Conservation (phyloP, 768 basidiomycete species). For the Multifurca ochricompacta region DNA sequence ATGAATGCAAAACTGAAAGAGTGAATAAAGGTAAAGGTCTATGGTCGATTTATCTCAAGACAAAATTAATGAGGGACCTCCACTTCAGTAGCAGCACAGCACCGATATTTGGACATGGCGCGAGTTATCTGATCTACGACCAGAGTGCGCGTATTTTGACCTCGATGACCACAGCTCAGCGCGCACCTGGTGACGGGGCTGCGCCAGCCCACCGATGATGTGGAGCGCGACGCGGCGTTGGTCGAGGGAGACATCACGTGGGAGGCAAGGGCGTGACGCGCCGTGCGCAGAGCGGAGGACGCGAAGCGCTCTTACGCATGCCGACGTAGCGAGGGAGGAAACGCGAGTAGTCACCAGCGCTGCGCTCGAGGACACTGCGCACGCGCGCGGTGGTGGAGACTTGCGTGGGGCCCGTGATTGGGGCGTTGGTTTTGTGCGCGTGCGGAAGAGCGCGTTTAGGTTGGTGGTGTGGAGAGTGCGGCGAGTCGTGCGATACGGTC, state of each 20-base stretch:
- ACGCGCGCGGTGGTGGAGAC: conserved; percentile 21
- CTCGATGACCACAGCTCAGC: neutral
- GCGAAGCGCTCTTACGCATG: conserved; percentile 25
- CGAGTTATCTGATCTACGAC: neutral
- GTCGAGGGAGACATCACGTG: conserved; percentile 35
- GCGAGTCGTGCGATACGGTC: neutral
- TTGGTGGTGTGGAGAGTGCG: conserved; percentile 10
- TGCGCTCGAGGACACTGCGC: conserved; percentile 29
- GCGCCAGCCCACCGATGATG: conserved; percentile 28
- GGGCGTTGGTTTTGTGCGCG: neutral
- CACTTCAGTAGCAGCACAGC: no score
- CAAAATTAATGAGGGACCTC: no score
- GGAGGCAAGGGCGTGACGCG: conserved; percentile 36
- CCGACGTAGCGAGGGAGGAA: conserved; percentile 30
- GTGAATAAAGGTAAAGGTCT: neutral
- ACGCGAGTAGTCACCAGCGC: conserved; percentile 45
- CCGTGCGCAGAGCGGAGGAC: conserved; percentile 35
- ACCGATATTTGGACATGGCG: no score
- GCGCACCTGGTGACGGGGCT: neutral
- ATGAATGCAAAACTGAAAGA: neutral
- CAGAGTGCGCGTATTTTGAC: neutral
- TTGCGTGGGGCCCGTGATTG: neutral
- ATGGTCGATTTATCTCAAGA: no score
- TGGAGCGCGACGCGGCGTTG: conserved; percentile 34
- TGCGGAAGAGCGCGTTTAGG: conserved; percentile 14